Conservation (phyloP, 2,329 filamentous ascomycete species). For the Hymenoscyphus linearis region DNA sequence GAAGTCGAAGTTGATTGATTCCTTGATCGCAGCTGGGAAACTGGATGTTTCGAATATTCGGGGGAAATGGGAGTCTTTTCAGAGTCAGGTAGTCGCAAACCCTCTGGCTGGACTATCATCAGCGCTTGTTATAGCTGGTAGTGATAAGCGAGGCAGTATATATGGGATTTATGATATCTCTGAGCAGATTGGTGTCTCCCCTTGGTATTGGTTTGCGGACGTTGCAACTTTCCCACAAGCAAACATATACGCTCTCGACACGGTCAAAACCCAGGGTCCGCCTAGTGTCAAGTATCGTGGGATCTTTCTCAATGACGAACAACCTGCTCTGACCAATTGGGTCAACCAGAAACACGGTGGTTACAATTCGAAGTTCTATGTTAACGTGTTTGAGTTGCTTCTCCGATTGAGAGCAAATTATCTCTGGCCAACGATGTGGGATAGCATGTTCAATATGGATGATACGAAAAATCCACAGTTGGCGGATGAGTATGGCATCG, state of each 20-base stretch:
- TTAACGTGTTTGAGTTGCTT: slow-evolving; percentile 64
- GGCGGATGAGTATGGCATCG: slow-evolving; percentile 64
- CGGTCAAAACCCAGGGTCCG: slow-evolving; percentile 41
- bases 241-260: slow-evolving; percentile 41
- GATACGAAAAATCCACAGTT: slow-evolving; percentile 60
- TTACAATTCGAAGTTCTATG: slow-evolving; percentile 46
- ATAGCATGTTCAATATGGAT: slow-evolving; percentile 64
- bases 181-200: slow-evolving; percentile 66
- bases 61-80: slow-evolving; percentile 65
- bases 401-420: slow-evolving; percentile 68
- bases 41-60: slow-evolving; percentile 52
- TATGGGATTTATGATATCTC: slow-evolving; percentile 67
- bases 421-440: slow-evolving; percentile 68
- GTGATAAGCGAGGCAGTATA: slow-evolving; percentile 59
- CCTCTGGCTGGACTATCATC: slow-evolving; percentile 49
- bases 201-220: slow-evolving; percentile 54
- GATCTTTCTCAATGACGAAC: slow-evolving; percentile 54
- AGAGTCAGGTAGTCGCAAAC: slow-evolving; percentile 50
- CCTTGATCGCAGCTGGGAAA: slow-evolving; percentile 47
- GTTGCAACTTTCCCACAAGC: slow-evolving; percentile 40
- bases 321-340: slow-evolving; percentile 56
- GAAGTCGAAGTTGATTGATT: slow-evolving; percentile 55
- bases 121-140: slow-evolving; percentile 61
- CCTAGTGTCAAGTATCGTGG: slow-evolving; percentile 52
- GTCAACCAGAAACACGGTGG: slow-evolving; percentile 40